Base-by-base conservation (phyloP, 441 rosid genomes). In the Kokia cookei region DNA sequence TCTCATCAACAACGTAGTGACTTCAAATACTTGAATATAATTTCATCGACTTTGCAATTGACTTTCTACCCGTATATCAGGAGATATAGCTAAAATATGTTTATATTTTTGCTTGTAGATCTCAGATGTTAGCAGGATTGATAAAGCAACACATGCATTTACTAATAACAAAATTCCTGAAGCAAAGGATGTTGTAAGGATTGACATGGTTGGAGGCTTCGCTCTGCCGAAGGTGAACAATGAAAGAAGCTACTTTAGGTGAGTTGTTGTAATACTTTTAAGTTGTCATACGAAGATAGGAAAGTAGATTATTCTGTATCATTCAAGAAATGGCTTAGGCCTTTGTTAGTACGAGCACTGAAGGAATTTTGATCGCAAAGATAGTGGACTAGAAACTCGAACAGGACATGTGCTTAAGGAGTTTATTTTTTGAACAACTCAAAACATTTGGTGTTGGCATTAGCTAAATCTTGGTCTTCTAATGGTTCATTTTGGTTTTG, bases 171-270 rank as follows among this genome's bases (percentile, higher is more conserved):
- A 81, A 62, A 80, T 90, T 59, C 92, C 91, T 29, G 90, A 90
- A 81, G 85, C 83, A 24, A 80, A 79, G 69, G 96, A 90, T 65
- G 93, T 88, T 48, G 91, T 90, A 65, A 88, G 97, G 85, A 79
- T 92, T 74, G 97, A 86, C 69, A 13, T 91, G 68, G 89, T 89
- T 40, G 99, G 98, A 60, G 99, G 98, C 65, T 92, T 88, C 79
- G 98, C 96, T 7, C 64, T 92, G 53, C 99, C 93, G 77, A 96
- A 89, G 85, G 97, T 93, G 79, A 79, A 86, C 60, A 50, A 87
- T 15, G 82, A 81, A 78, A 87, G 92, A 85, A 92, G 97, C 85
- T 93, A 91, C 81, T 80, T 96, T 55, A 85, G 98, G 98, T 95
- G 74, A 83, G 90, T 79, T 68, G 42, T 37, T 37, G 60, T 68